These are phyloP conservation scores for Acephala macrosclerotiorum DNA, from an alignment of 2,329 filamentous ascomycete genomes.

Conservation along the genomic window DNA sequence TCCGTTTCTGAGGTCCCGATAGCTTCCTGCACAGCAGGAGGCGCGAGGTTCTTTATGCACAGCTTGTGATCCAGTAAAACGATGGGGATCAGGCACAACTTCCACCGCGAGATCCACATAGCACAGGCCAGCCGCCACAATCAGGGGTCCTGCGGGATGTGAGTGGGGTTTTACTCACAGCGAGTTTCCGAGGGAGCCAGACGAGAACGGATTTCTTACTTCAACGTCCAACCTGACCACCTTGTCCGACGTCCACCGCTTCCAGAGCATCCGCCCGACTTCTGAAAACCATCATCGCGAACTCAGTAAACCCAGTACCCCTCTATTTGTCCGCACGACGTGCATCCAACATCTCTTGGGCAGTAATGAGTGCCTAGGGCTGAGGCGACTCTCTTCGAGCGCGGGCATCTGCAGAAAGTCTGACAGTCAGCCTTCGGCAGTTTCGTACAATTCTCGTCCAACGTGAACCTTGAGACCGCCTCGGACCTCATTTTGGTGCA, in stretches of 20 bases:
- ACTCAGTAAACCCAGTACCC: too few species aligned
- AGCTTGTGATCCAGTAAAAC: slow-evolving; percentile 11
- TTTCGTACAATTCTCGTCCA: slow-evolving; percentile 1
- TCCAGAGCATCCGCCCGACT: slow-evolving; percentile 4
- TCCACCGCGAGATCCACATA: not conserved
- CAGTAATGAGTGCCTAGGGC: slow-evolving; percentile 10
- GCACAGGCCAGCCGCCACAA: slow-evolving; percentile 11
- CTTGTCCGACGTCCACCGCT: slow-evolving; percentile 12
- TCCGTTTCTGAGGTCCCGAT: slow-evolving; percentile 1
- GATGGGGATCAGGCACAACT: slow-evolving; percentile 15
- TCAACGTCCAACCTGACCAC: slow-evolving; percentile 14
- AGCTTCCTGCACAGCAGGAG: not conserved
- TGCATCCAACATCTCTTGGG: not conserved
- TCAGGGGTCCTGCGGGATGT: slow-evolving; percentile 14
- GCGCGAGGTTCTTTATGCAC: not conserved
- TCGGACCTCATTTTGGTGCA: not conserved
- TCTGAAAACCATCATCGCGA: slow-evolving; percentile 7
- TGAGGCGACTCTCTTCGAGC: not conserved
- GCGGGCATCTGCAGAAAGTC: slow-evolving; percentile 11
- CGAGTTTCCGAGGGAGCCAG: not conserved
- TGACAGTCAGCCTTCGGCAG: slow-evolving; percentile 15
- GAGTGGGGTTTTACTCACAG: slow-evolving; percentile 13
- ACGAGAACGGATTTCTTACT: slow-evolving; percentile 16
- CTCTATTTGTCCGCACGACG: not conserved
- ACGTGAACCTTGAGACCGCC: not conserved